Conservation (phyloP, 768 basidiomycete genomes). For the Lactifluus subvellereus region DNA sequence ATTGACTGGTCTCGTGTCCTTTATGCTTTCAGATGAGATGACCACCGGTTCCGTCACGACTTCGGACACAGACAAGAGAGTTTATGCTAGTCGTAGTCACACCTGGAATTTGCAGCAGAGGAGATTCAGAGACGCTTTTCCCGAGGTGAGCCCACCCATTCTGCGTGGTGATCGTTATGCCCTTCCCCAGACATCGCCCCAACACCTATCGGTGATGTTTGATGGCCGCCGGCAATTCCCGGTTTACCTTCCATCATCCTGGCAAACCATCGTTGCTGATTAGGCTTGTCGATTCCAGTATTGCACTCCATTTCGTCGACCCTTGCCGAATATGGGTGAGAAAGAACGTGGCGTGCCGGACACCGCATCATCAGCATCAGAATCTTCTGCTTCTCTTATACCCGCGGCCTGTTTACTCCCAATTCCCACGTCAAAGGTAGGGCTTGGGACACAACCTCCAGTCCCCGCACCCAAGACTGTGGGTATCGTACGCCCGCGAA, state of each 20-base stretch:
- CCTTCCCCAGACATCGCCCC: neutral
- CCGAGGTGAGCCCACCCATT: constrained; percentile 56
- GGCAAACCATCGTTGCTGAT: constrained; percentile 15
- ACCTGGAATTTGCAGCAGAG: constrained; percentile 75
- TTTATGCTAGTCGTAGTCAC: constrained; percentile 75
- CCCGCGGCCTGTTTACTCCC: constrained; percentile 13
- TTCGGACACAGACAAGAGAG: constrained; percentile 69
- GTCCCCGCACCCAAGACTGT: constrained; percentile 10
- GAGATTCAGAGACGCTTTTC: constrained; percentile 83
- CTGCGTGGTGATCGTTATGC: neutral
- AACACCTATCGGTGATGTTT: constrained; percentile 3
- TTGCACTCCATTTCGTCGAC: constrained; percentile 54
- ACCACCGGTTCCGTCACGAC: constrained; percentile 90
- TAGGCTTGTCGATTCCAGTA: constrained; percentile 45
- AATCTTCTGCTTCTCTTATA: constrained; percentile 22
- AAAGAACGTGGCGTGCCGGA: constrained; percentile 55
- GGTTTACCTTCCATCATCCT: neutral
- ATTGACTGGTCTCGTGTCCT: constrained; percentile 87
- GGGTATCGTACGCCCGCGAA: constrained; percentile 21
- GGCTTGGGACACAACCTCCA: neutral
- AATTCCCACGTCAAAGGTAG: constrained; percentile 27
- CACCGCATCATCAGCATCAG: constrained; percentile 20
- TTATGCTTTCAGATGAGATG: constrained; percentile 95
- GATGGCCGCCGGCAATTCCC: neutral
- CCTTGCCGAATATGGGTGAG: constrained; percentile 92